Base-by-base conservation (phyloP, 371 early-diverging fungal genomes). In the Mucor saturninus region DNA sequence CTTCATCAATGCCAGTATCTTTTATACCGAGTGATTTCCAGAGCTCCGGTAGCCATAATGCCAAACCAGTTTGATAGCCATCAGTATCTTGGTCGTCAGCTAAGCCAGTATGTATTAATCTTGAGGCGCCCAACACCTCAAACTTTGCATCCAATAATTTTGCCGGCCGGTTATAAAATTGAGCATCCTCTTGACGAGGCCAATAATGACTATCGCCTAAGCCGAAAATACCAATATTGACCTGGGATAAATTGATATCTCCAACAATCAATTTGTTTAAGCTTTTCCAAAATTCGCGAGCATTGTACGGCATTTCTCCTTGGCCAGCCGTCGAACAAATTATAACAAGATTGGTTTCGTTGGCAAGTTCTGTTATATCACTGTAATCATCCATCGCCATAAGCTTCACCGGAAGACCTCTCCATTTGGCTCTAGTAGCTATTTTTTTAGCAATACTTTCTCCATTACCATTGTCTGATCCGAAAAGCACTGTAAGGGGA, bases 201-300 rank as follows among this genome's bases (percentile, higher is more conserved):
- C 96, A 96, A 87, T 95, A 95, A 73, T 94, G 92, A 56, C 89
- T 85, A 71, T 96, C 96, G 65, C 96, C 96, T 53, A 96, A 71
- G 46, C 92, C 95, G 77, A 96, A 92, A 59, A 95, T 87, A 5
- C 89, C 83, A 68, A 81, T 89, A 62, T 71, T 67, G 21, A 89
- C 82, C 58, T 87, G 89, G 56, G 76, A 77, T 45, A 92, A 76
- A 42, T 83, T 85, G 60, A 86, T 68, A 64, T 86, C 88, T 4
- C 89, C 86, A 1, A 79, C 68, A 32, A 74, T 69, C 28, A 73
- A 45, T 1, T 54, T 62, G 31, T 74, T 75, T 65, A 95, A 70
- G 7, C 81, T 77, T 80, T 92, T 91, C 90, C 91, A 92, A 67
- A 93, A 92, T 76, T 93, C 92, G 56, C 91, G 87, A 9, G 87